phyloP scores from a whole-genome alignment of 2,329 filamentous ascomycete species.

The Neopestalotiopsis sp. region DNA sequence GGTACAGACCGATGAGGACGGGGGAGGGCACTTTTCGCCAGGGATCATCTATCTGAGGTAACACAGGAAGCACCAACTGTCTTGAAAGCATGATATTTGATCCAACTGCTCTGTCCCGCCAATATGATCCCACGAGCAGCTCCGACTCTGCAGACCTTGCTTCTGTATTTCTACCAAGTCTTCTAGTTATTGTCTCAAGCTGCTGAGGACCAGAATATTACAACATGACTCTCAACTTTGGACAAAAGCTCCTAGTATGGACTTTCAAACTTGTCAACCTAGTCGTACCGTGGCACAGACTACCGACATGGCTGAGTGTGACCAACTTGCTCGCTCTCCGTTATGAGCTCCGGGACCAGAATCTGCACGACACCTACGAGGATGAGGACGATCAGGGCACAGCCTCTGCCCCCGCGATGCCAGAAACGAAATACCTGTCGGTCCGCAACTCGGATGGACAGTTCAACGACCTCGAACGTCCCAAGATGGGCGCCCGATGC shows the following conservation, averaged over 20 bases:
- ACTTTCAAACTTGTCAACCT: conserved; percentile 37
- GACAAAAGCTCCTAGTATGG: conserved; percentile 14
- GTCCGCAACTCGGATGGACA: conserved; percentile 50
- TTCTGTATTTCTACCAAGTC: not conserved
- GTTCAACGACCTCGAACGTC: conserved; percentile 46
- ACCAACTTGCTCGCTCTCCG: conserved; percentile 47
- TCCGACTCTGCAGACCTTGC: not conserved
- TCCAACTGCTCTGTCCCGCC: not conserved
- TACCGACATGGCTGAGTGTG: conserved; percentile 45
- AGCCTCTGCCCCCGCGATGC: conserved; percentile 28
- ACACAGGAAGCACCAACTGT: not conserved
- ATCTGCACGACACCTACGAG: conserved; percentile 49
- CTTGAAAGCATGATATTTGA: not conserved
- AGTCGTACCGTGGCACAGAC: conserved; percentile 45
- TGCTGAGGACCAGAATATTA: not conserved
- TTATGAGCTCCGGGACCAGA: conserved; percentile 48
- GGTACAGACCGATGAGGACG: not conserved
- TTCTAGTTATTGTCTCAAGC: not conserved
- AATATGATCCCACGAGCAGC: not conserved
- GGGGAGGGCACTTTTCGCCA: too few species aligned
- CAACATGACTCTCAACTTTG: conserved; percentile 8
- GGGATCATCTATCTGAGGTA: not conserved
- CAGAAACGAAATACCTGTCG: conserved; percentile 36
- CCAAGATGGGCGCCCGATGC: conserved; percentile 49
- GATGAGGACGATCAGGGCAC: conserved; percentile 43